Evolutionary conservation across 2,329 filamentous ascomycete species (phyloP), one percentile per base, ranked within the genome.

Genomic region (Phialemoniopsis sp.): DNA sequence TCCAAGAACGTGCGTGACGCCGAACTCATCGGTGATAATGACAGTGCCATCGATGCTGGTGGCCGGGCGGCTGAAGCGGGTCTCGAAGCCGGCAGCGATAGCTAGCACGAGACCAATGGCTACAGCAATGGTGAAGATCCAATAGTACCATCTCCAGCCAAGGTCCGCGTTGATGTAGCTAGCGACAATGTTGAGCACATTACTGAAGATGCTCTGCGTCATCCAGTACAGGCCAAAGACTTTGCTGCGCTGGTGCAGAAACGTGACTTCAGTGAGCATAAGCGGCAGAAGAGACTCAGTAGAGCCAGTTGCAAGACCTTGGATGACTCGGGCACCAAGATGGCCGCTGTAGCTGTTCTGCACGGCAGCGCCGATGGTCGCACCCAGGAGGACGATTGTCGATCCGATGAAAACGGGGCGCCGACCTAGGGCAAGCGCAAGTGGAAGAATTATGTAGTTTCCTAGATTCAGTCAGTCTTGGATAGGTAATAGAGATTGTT

Each of bases 81-180:
- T 57, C 57, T 75, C 58, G 42, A 71, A 58, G 39, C 62, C 48
- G 39, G 59, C 39, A 44, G 67, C 55, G 47, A 67, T 34, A 41
- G 62, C 46, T 17, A 67, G 38, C 44, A 72, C 34, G 8, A 65
- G 46, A 2, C 62, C 60, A 6, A 57, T 37, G 8, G 48, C 59
- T n/a, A n/a, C n/a, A n/a, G n/a, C n/a, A 8, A 58, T 47, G 5
- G 62, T 53, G 15, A 62, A 61, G 2, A 66, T 52, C 58, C 59
- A 64, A 36, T 67, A 68, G 46, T 63, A 67, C 59, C 62, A 68
- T 29, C 61, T 49, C 63, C 64, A 67, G 2, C 56, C 55, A 1
- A 60, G 44, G 5, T 56, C 55, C 2, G 55, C 57, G 3, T 55
- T 58, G 19, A 62, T 47, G 33, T 66, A 67, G 5, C 57, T 61